Evolutionary conservation across 2,329 filamentous ascomycete species (phyloP).

Genomic region (Penicillium sclerotigenum): DNA sequence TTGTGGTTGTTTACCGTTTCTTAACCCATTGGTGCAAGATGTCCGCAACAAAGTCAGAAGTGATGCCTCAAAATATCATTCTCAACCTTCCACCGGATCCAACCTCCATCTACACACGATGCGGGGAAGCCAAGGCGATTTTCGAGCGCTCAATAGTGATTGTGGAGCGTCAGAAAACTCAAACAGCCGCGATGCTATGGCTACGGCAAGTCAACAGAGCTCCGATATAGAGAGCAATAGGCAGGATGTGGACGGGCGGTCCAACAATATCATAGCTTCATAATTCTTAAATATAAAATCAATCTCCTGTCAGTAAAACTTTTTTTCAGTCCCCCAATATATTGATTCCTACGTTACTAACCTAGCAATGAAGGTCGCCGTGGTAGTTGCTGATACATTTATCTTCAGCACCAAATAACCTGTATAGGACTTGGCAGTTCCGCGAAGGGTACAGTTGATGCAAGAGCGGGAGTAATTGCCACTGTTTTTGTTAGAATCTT

Average conservation of each 20-base stretch:
- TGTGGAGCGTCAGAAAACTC: not conserved
- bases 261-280: not conserved
- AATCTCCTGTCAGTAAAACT: not conserved
- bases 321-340: not conserved
- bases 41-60: not conserved
- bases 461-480: conserved; percentile 17
- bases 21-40: not conserved
- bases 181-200: not conserved
- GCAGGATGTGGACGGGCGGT: not conserved
- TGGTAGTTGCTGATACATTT: conserved; percentile 22
- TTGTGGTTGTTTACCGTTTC: not conserved
- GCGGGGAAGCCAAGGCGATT: not conserved
- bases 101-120: not conserved
- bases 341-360: not conserved
- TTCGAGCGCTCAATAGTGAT: not conserved
- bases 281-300: not conserved
- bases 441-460: conserved; percentile 18
- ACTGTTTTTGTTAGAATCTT: conserved; percentile 7
- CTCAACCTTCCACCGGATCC: not conserved
- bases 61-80: not conserved
- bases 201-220: not conserved
- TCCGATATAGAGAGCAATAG: not conserved
- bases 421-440: conserved; percentile 6
- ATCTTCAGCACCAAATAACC: conserved; percentile 1
- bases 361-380: conserved; percentile 19